phyloP scores from a whole-genome alignment of 1,284 basidiomycete species.

The Crucibulum parvulum region DNA sequence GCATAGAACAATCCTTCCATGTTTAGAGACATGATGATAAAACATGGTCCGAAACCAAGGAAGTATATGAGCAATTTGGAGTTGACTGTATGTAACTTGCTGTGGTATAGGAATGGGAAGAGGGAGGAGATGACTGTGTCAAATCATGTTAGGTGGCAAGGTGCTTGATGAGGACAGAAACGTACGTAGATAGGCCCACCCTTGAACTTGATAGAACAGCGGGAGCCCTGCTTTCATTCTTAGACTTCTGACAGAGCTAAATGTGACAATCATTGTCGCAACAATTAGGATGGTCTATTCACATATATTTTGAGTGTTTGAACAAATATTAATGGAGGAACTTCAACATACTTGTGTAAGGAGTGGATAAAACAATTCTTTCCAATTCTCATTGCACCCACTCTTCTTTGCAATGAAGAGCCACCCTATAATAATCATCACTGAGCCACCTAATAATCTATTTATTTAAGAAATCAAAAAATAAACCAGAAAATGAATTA shows the following conservation, averaged over 20 bases:
- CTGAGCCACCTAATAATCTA: constrained; percentile 37
- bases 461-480: neutral
- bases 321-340: neutral
- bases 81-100: constrained; percentile 41
- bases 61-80: constrained; percentile 67
- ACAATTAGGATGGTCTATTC: constrained; percentile 48
- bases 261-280: constrained; percentile 57
- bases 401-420: constrained; percentile 3
- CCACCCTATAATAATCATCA: constrained; percentile 24
- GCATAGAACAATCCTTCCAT: constrained; percentile 86
- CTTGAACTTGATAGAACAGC: constrained; percentile 61
- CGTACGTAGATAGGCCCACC: constrained; percentile 76
- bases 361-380: constrained; percentile 17
- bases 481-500: neutral
- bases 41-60: constrained; percentile 79
- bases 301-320: neutral
- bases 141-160: neutral
- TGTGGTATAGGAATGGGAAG: constrained; percentile 53
- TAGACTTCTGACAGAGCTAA: constrained; percentile 64
- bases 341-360: constrained; percentile 44
- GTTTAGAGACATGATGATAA: constrained; percentile 84
- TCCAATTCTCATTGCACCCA: constrained; percentile 1
- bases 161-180: constrained; percentile 1
- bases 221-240: constrained; percentile 77
- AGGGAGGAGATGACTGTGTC: constrained; percentile 51